These are phyloP conservation scores for Populus davidiana DNA, from an alignment of 345 rosid genomes.

Conservation along the genomic window DNA sequence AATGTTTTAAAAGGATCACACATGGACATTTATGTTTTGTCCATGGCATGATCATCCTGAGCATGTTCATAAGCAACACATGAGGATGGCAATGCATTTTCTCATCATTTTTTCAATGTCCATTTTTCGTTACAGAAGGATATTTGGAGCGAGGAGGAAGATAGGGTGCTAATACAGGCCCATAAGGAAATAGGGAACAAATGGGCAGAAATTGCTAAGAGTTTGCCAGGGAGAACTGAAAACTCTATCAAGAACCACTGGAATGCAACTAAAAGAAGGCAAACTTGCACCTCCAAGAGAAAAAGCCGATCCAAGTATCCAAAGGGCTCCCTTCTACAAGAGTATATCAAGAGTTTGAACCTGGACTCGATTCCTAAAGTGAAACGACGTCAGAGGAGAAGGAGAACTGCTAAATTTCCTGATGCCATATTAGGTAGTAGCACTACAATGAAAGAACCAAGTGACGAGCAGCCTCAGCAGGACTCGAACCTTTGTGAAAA, in stretches of 20 bases:
- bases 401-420: slow-evolving; percentile 9
- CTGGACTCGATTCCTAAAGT: slow-evolving; percentile 29
- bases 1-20: neutral
- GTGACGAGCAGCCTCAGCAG: neutral
- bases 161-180: slow-evolving; percentile 62
- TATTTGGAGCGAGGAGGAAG: slow-evolving; percentile 91
- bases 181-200: slow-evolving; percentile 87
- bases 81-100: neutral
- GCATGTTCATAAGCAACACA: neutral
- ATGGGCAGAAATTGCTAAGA: slow-evolving; percentile 98
- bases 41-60: neutral
- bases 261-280: slow-evolving; percentile 97
- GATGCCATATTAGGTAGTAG: neutral
- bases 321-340: slow-evolving; percentile 74
- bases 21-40: neutral
- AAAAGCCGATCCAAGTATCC: slow-evolving; percentile 80
- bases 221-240: slow-evolving; percentile 91
- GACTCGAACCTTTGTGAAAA: slow-evolving; percentile 24
- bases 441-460: neutral
- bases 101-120: neutral
- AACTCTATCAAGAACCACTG: slow-evolving; percentile 98
- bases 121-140: slow-evolving; percentile 53
- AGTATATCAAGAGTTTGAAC: slow-evolving; percentile 85
- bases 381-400: slow-evolving; percentile 6
- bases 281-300: slow-evolving; percentile 55